These are phyloP conservation scores for Coniochaeta sp. DNA, from an alignment of 2,329 filamentous ascomycete genomes.

Conservation along the genomic window DNA sequence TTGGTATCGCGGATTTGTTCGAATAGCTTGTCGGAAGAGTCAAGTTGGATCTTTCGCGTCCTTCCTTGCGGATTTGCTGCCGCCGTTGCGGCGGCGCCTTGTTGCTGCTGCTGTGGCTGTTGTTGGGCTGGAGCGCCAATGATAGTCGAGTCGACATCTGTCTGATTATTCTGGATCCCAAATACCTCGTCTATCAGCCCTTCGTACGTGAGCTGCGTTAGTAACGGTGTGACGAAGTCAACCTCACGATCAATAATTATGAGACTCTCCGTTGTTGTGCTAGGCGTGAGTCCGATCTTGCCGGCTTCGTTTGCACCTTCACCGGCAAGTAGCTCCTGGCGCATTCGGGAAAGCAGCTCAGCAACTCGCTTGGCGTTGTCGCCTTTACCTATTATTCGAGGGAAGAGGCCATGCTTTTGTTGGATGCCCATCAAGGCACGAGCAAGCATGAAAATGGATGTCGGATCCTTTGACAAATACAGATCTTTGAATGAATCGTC, in stretches of 20 bases:
- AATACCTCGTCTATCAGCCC: slow-evolving; percentile 92
- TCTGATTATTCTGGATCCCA: slow-evolving; percentile 84
- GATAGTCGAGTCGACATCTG: slow-evolving; percentile 85
- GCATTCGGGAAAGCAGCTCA: slow-evolving; percentile 82
- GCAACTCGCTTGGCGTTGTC: slow-evolving; percentile 86
- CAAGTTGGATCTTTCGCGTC: slow-evolving; percentile 83
- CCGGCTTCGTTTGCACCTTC: slow-evolving; percentile 60
- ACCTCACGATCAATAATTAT: slow-evolving; percentile 95
- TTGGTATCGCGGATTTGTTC: slow-evolving; percentile 84
- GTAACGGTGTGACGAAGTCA: slow-evolving; percentile 82
- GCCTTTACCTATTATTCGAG: slow-evolving; percentile 89
- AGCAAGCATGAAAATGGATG: slow-evolving; percentile 80
- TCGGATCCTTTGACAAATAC: slow-evolving; percentile 85
- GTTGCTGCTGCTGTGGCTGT: slow-evolving; percentile 33
- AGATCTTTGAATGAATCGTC: slow-evolving; percentile 81
- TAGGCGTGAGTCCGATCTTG: slow-evolving; percentile 69
- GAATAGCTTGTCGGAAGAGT: slow-evolving; percentile 84
- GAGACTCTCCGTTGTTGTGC: slow-evolving; percentile 78
- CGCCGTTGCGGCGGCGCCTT: slow-evolving; percentile 47
- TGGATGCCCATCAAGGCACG: slow-evolving; percentile 93
- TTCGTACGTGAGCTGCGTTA: slow-evolving; percentile 95
- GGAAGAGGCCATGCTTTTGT: slow-evolving; percentile 85
- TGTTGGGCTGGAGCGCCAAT: slow-evolving; percentile 64
- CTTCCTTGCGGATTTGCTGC: slow-evolving; percentile 48
- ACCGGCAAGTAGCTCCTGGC: slow-evolving; percentile 76